Base-by-base conservation (phyloP, 2,329 filamentous ascomycete genomes). In the Amylocarpus encephaloides region DNA sequence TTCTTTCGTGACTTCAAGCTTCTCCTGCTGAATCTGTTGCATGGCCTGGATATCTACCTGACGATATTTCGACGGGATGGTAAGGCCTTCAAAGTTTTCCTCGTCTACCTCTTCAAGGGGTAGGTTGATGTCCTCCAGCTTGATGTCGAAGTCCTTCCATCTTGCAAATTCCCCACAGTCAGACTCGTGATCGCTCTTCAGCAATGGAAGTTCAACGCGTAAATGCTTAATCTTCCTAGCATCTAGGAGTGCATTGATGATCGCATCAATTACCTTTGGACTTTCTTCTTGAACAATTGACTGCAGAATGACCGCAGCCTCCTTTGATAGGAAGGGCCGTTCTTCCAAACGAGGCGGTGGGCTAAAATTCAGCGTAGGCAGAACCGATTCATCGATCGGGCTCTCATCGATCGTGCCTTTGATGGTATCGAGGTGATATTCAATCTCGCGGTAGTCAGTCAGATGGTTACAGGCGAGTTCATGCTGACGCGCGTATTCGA, bases 401-500 rank as follows among this genome's bases (percentile, higher is more conserved):
- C 33, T 19, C 6, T 39, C 26, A 6, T 16, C 6, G 18, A 55
- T 9, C 2, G 39, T 13, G 1, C 26, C n/a, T 36, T 57, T 49
- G 5, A 63, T 46, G 5, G 30, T 32, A 19, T 50, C 33, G 15
- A 64, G 49, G 16, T 59, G 54, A n/a, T 26, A 26, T 26, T 32
- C 33, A 9, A 51, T 42, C 10, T 53, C 56, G 2, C 50, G 29
- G 12, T 48, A 19, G 12, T 62, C 57, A 3, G 40, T 16, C 2
- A 58, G 46, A 52, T 64, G 50, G 40, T 65, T 43, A 12, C 48
- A 50, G 26, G 59, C 50, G n/a, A 67, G 43, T 16, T 61, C 59
- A 34, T 61, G 57, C 10, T 42, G 33, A 11, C 62, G 61, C 42
- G 64, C 65, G 45, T 65, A 65, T 40, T 64, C 57, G 29, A 64